These are phyloP conservation scores for Powellomyces hirtus DNA, from an alignment of 192 early-diverging fungal genomes.

Conservation along the genomic window DNA sequence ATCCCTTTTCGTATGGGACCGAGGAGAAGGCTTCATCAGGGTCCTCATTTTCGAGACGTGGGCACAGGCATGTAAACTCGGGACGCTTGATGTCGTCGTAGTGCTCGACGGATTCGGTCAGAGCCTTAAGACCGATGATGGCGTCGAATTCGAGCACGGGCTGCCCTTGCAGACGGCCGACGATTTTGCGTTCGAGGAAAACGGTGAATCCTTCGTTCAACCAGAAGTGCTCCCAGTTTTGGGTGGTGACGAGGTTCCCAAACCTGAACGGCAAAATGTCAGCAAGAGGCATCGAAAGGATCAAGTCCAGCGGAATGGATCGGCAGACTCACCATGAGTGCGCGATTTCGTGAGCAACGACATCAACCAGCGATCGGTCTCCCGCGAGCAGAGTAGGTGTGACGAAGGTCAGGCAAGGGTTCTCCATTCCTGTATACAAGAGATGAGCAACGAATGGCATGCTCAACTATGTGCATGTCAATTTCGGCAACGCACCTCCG, in stretches of 20 bases:
- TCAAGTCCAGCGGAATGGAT: slow-evolving; percentile 32
- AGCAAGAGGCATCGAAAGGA: slow-evolving; percentile 85
- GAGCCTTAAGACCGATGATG: slow-evolving; percentile 76
- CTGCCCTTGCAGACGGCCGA: slow-evolving; percentile 71
- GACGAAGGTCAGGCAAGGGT: slow-evolving; percentile 97
- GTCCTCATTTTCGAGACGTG: slow-evolving; percentile 72
- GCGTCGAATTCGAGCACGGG: slow-evolving; percentile 76
- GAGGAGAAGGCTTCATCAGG: slow-evolving; percentile 67
- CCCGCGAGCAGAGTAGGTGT: slow-evolving; percentile 95
- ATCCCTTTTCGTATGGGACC: slow-evolving; percentile 82
- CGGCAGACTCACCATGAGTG: no score
- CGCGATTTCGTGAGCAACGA: slow-evolving; percentile 91
- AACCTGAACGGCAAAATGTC: no score
- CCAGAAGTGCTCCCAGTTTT: slow-evolving; percentile 47
- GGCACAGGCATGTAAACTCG: slow-evolving; percentile 59
- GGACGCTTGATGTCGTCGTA: slow-evolving; percentile 36
- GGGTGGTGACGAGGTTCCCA: slow-evolving; percentile 46
- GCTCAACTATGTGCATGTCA: background rate
- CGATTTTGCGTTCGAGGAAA: slow-evolving; percentile 90
- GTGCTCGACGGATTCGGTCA: slow-evolving; percentile 59
- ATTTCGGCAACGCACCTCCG: slow-evolving; percentile 1
- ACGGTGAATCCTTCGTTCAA: slow-evolving; percentile 96
- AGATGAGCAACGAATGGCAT: slow-evolving; percentile 76
- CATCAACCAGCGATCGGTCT: slow-evolving; percentile 90
- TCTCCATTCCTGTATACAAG: slow-evolving; percentile 85